A percentile compares a stretch with the other conserved stretches of the same genome.
These are phyloP conservation scores for Ogataea parapolymorpha DNA, from an alignment of 805 yeast genomes.

Conservation along the genomic window DNA sequence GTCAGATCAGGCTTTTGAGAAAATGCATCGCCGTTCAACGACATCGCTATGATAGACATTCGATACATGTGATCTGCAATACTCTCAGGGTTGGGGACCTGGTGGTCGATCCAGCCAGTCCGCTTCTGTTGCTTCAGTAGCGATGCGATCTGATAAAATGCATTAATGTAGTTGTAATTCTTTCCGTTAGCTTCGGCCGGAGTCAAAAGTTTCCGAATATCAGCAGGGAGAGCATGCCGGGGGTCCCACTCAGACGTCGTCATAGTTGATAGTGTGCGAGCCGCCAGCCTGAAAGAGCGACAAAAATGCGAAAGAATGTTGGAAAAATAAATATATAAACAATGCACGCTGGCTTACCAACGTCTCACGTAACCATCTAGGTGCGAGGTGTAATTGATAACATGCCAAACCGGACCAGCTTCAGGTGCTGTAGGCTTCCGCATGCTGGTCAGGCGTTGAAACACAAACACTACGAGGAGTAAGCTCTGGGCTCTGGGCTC, in stretches of 20 bases:
- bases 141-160: conserved; percentile 56
- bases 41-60: conserved; percentile 79
- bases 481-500: too few species aligned
- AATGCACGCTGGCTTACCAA: not conserved
- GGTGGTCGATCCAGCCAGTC: conserved; percentile 91
- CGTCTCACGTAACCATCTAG: not conserved
- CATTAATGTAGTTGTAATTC: conserved; percentile 30
- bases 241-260: conserved; percentile 42
- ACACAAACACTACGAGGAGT: too few species aligned
- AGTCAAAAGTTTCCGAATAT: conserved; percentile 32
- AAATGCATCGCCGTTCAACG: conserved; percentile 41
- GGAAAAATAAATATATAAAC: not conserved
- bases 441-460: not conserved
- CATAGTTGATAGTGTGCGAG: conserved; percentile 5
- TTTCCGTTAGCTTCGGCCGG: conserved; percentile 9
- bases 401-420: not conserved
- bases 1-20: conserved; percentile 43
- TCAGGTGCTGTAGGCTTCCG: not conserved
- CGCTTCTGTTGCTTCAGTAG: conserved; percentile 75
- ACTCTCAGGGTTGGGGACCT: conserved; percentile 55
- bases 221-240: conserved; percentile 39
- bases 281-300: not conserved
- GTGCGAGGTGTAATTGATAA: not conserved
- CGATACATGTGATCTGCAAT: conserved; percentile 96
- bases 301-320: not conserved